Base-by-base conservation (phyloP, 768 basidiomycete species). In the Trametes coccinea region DNA sequence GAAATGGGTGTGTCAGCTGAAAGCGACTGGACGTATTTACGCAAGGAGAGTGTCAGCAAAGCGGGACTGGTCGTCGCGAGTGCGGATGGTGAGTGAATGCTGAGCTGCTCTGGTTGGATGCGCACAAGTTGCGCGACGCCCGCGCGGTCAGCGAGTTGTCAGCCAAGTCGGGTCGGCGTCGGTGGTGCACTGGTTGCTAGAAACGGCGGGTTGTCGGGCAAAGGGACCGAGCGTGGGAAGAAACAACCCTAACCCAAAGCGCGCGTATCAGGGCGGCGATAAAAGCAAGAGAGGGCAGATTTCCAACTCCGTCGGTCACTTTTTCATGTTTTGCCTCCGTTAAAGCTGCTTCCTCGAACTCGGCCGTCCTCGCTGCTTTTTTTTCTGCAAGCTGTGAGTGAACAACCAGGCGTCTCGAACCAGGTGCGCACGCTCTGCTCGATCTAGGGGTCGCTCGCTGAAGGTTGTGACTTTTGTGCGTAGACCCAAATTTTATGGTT, bases 401-500 rank as follows among this genome's bases (percentile, higher is more conserved):
- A 37, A 37, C 53, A 59, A 14, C 27, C 53, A 64, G 58, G 62
- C 62, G 58, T 64, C 54, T 52, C 46, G 55, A 50, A 41, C 39
- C 44, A 54, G 45, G 33, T 43, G 58, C 49, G 48, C 22, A 37
- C 30, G 9, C 33, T 29, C 29, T n/a, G 27, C 22, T 39, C 8
- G 29, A 10, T 44, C 29, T n/a, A 27, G 49, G 33, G 33, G 39
- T 44, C 22, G 27, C 49, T 48, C 56, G 46, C 56, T 31, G 44
- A 56, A 8, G 4, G 50, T 27, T 27, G 49, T 33, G 8, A n/a
- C 37, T 40, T 27, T 17, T 16, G 13, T 33, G 31, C n/a, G 45
- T 46, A 63, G 62, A 47, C 58, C 58, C 59, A 65, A 64, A 49
- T 62, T 71, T 62, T 66, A 68, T 69, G 68, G 66, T 71, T 69